Conservation (phyloP, 345 rosid genomes). For the Garcia nutans region DNA sequence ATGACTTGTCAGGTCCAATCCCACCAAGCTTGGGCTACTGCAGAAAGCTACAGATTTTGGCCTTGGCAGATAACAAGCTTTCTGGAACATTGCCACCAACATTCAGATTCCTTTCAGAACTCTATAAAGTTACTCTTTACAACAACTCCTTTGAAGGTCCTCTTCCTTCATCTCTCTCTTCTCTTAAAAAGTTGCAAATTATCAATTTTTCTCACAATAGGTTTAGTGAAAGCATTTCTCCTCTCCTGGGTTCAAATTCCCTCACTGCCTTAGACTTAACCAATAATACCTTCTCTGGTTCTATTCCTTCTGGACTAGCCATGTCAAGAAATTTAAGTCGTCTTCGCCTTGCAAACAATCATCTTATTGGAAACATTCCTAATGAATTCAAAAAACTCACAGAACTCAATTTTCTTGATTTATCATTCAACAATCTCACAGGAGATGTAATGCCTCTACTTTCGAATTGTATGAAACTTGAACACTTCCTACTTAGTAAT, state of each 20-base stretch:
- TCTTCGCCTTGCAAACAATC: constrained; percentile 69
- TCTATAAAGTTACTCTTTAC: constrained; percentile 57
- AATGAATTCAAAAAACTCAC: constrained; percentile 53
- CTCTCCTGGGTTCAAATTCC: constrained; percentile 60
- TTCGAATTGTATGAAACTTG: constrained; percentile 49
- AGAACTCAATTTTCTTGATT: constrained; percentile 63
- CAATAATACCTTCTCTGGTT: constrained; percentile 68
- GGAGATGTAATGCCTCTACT: constrained; percentile 45
- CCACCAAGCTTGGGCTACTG: constrained; percentile 87
- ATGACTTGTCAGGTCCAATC: constrained; percentile 67
- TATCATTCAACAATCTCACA: constrained; percentile 63
- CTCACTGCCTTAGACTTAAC: constrained; percentile 71
- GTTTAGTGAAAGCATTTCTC: constrained; percentile 57
- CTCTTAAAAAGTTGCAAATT: constrained; percentile 58
- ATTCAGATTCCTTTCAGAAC: constrained; percentile 58
- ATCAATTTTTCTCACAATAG: constrained; percentile 79
- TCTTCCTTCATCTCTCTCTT: constrained; percentile 61
- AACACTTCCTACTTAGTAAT: constrained; percentile 60
- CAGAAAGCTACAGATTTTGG: constrained; percentile 45
- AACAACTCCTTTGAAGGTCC: constrained; percentile 79
- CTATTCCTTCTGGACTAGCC: constrained; percentile 55
- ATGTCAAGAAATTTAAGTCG: constrained; percentile 57
- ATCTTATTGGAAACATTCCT: constrained; percentile 62
- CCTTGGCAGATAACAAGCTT: constrained; percentile 79
- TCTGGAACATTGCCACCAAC: constrained; percentile 77